These are phyloP conservation scores for Metschnikowia lochheadii DNA, from an alignment of 805 yeast species.

Conservation along the genomic window DNA sequence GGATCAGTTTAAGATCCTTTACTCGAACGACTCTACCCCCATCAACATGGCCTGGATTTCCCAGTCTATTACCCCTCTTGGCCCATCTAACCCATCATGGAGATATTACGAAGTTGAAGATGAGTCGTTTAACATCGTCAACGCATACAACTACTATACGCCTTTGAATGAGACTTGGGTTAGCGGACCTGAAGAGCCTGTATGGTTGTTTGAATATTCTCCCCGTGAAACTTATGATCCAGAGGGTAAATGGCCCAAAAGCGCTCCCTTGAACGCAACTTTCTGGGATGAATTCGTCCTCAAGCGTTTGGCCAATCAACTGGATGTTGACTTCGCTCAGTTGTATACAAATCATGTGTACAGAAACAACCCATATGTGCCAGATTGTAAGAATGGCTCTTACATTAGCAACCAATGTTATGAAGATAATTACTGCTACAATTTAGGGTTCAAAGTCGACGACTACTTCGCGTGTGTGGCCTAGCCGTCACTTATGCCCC, in stretches of 20 bases:
- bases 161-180: conserved; percentile 53
- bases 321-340: conserved; percentile 45
- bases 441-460: conserved; percentile 15
- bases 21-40: conserved; percentile 42
- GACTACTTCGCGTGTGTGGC: conserved; percentile 12
- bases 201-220: conserved; percentile 61
- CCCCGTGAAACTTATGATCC: conserved; percentile 57
- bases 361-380: conserved; percentile 54
- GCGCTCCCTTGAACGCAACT: conserved; percentile 60
- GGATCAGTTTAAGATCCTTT: conserved; percentile 62
- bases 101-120: conserved; percentile 66
- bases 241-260: conserved; percentile 50
- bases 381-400: conserved; percentile 24
- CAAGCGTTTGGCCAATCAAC: conserved; percentile 33
- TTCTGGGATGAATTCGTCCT: conserved; percentile 61
- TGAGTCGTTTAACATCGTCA: conserved; percentile 55
- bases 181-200: conserved; percentile 53
- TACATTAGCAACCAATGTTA: conserved; percentile 11
- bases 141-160: conserved; percentile 57
- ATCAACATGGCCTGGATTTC: conserved; percentile 60
- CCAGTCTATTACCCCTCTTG: conserved; percentile 62
- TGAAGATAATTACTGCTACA: conserved; percentile 17
- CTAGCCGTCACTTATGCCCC: neutral
- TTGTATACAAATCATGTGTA: conserved; percentile 45
- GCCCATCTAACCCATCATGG: conserved; percentile 65